Base-by-base conservation (phyloP, 306 rosid genomes). In the Quercus parvula region DNA sequence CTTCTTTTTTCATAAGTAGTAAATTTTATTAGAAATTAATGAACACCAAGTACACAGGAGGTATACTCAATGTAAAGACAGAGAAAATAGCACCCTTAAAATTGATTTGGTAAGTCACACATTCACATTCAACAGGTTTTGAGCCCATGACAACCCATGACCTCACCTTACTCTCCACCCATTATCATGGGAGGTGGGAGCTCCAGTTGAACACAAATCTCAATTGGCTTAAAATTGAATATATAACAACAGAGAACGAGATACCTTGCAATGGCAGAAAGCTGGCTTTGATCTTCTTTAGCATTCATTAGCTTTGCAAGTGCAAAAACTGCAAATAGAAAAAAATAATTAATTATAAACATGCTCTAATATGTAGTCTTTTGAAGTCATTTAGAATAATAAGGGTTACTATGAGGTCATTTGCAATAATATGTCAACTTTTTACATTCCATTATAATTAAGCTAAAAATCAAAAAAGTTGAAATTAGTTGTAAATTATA, bases 181-280 rank as follows among this genome's bases (percentile, higher is more conserved):
- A 41, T 8, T 41, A 2, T 41, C 46, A 41, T 41, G 17, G 5
- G 15, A 49, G 54, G 54, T 10, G 52, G 52, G 4, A 46, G 52
- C 4, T 46, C 52, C 13, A 49, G 12, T 49, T 49, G 54, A 49
- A 17, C 54, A 49, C 54, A 49, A 49, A 49, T 2, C 54, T 49
- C 54, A 49, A 3, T 49, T 49, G 54, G 54, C 17, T 12, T 49
- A 81, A 80, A 77, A n/a, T 77, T 67, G 38, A 33, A 55, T 18
- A 75, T 17, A 28, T 27, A 35, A 41, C 31, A 75, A 74, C 20
- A 74, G 71, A 5, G 18, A 44, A 81, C 59, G 55, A 79, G 75
- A 82, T 73, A 92, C 99, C 99, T 93, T 41, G 99, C 98, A 70
- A 95, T 90, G 56, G 97, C 98, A 77, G 99, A 95, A 73, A 95